Evolutionary conservation across 176 grass and related monocot genomes (phyloP), one percentile per base, ranked within the genome.

Genomic region (Oryza coarctata): DNA sequence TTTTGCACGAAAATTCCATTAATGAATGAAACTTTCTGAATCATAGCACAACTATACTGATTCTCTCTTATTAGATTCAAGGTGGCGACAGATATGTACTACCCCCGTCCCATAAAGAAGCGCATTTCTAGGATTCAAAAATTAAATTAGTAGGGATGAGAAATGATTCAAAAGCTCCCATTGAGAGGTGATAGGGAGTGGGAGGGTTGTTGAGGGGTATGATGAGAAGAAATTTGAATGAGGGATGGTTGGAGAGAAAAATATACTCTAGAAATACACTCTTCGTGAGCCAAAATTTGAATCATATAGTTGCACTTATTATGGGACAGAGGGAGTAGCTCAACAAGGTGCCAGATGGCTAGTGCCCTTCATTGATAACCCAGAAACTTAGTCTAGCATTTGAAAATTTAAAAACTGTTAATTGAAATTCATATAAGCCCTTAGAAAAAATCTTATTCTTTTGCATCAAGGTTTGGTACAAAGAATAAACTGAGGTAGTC

Each of bases 331-430:
- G n/a, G n/a, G n/a, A n/a, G n/a, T 55, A 55, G 18, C n/a, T 55
- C 22, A 22, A 55, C 18, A 55, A 45, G 7, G 70, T 26, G 39
- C 20, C 12, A 40, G 67, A 70, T 40, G 36, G 35, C 20, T 74
- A 74, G 47, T 57, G n/a, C 81, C 62, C 43, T 78, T 26, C 20
- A 35, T 36, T 66, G 71, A 63, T 71, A 71, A 70, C 58, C 22
- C 38, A 63, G 28, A 31, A 64, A 20, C 25, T 28, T 22, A 74
- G 52, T 64, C 45, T 68, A 44, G 13, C 28, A 80, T 68, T 73
- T 75, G 20, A 81, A 68, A 36, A 69, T 61, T 45, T 75, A 35
- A 82, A 74, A 68, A 60, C 63, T 70, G 52, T 32, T 27, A 17
- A 28, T 26, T 15, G 12, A 57, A 83, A 57, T 65, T 75, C 5